Percentiles rank a stretch among this genome's conserved stretches.
Conservation (phyloP, 495 filamentous ascomycete genomes). For the Penicillium macrosclerotiorum region DNA sequence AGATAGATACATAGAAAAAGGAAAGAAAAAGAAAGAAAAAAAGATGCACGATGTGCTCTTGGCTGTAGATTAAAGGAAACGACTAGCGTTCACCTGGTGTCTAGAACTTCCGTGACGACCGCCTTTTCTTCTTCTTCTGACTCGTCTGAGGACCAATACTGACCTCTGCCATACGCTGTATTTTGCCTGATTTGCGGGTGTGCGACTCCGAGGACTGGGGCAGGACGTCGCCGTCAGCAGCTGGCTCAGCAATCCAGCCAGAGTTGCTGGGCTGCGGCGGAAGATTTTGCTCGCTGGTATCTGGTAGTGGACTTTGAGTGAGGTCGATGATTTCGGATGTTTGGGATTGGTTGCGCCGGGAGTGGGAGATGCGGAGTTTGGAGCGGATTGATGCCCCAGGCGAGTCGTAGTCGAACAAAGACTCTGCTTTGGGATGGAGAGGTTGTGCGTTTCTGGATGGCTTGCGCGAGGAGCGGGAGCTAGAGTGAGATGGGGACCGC, state of each 20-base stretch:
- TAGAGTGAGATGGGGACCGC: slow-evolving; percentile 2
- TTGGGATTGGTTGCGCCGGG: slow-evolving; percentile 21
- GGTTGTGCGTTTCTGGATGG: slow-evolving; percentile 13
- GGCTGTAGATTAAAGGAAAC: background rate
- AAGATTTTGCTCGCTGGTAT: slow-evolving; percentile 15
- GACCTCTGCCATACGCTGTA: slow-evolving; percentile 20
- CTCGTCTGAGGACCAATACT: slow-evolving; percentile 26
- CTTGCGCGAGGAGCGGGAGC: slow-evolving; percentile 13
- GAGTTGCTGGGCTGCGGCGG: background rate
- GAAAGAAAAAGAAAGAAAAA: background rate
- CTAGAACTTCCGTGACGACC: slow-evolving; percentile 10
- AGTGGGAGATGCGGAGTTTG: slow-evolving; percentile 2
- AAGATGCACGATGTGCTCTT: background rate
- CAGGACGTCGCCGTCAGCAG: slow-evolving; percentile 27
- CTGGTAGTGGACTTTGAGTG: slow-evolving; percentile 42
- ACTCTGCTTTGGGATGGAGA: slow-evolving; percentile 6
- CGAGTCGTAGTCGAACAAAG: slow-evolving; percentile 2
- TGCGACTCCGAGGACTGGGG: slow-evolving; percentile 9
- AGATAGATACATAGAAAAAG: background rate
- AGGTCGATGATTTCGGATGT: slow-evolving; percentile 40
- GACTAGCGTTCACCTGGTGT: too few species aligned
- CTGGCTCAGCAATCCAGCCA: slow-evolving; percentile 38
- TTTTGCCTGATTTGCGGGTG: slow-evolving; percentile 19
- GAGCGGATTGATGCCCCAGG: slow-evolving; percentile 14
- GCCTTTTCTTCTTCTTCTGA: slow-evolving; percentile 18